Conservation (phyloP, 2,329 filamentous ascomycete genomes). For the Trichothecium sympodiale region DNA sequence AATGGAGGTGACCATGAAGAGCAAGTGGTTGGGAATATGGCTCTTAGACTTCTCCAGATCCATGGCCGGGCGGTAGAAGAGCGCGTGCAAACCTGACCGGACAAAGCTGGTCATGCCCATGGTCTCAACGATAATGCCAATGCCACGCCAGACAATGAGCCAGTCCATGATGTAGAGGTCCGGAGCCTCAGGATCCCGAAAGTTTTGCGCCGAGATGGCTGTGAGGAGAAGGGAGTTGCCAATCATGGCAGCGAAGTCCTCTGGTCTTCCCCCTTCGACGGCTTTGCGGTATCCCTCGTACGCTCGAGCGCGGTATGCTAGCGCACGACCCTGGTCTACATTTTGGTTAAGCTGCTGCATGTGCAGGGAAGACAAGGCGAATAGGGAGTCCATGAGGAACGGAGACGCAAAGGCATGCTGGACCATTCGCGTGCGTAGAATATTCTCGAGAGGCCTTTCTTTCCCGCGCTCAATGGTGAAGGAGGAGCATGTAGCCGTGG, state of each 20-base stretch:
- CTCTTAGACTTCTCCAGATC: slow-evolving; percentile 28
- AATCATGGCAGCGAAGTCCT: slow-evolving; percentile 37
- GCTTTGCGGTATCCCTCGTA: slow-evolving; percentile 41
- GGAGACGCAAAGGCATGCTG: slow-evolving; percentile 38
- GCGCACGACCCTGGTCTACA: slow-evolving; percentile 25
- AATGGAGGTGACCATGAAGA: slow-evolving; percentile 38
- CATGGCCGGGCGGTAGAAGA: slow-evolving; percentile 39
- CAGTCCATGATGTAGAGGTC: slow-evolving; percentile 43
- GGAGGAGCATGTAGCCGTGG: slow-evolving; percentile 30
- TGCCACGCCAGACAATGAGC: slow-evolving; percentile 45
- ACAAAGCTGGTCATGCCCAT: slow-evolving; percentile 15
- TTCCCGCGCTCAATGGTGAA: slow-evolving; percentile 30
- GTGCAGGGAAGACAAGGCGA: slow-evolving; percentile 39
- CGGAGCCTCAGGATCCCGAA: slow-evolving; percentile 32
- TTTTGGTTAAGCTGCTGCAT: slow-evolving; percentile 28
- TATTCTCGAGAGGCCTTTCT: slow-evolving; percentile 23
- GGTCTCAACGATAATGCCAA: slow-evolving; percentile 32
- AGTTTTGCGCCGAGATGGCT: slow-evolving; percentile 37
- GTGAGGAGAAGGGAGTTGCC: slow-evolving; percentile 40
- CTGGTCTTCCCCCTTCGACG: slow-evolving; percentile 32
- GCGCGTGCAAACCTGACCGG: slow-evolving; percentile 30
- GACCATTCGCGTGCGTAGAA: slow-evolving; percentile 35
- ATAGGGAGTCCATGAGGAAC: slow-evolving; percentile 44
- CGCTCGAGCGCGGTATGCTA: slow-evolving; percentile 35
- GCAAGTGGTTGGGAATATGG: slow-evolving; percentile 34